Base-by-base conservation (phyloP, 2,329 filamentous ascomycete genomes). In the Zymoseptoria pseudotritici region DNA sequence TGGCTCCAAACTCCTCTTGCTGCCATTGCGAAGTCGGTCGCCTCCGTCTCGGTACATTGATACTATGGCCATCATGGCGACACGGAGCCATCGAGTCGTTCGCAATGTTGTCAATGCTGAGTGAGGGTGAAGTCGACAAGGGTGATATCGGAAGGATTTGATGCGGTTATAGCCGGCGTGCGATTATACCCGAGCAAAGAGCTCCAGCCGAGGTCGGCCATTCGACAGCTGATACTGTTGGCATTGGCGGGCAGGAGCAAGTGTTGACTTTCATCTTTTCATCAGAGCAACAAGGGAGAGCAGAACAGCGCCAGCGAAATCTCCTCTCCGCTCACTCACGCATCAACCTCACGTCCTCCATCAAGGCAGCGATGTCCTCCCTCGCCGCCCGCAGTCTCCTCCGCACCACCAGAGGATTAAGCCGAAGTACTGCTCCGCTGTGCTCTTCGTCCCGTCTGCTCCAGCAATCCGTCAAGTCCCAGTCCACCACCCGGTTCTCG, bases 341-440 rank as follows among this genome's bases (percentile, higher is more conserved):
- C 31, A n/a, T 54, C 53, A 54, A 54, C 42, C 53, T 54, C 53
- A 54, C 55, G 29, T 54, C 36, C 51, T 26, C 50, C 24, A 29
- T 21, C 17, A 11, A 53, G n/a, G 57, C 61, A 56, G 64, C 59
- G 58, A 64, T 72, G 73, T 65, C 74, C 67, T 61, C 67, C 58
- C 71, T 77, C 42, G 70, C 69, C 22, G 77, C 73, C 77, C 79
- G 71, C 55, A 70, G 64, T 65, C 60, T 71, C 66, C 66, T 70
- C 67, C 62, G 69, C 63, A 68, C 67, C 54, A 63, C 67, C 54
- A 61, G 59, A 66, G 67, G 64, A 68, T 57, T 71, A 55, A 59
- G 58, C 62, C 67, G 66, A 59, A 66, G 60, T 59, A 65, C 61
- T 65, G 65, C 70, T 70, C 69, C 70, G 59, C 67, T 72, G 58